Evolutionary conservation across 1,284 basidiomycete genomes (phyloP).

Genomic region (Mycena citricolor): DNA sequence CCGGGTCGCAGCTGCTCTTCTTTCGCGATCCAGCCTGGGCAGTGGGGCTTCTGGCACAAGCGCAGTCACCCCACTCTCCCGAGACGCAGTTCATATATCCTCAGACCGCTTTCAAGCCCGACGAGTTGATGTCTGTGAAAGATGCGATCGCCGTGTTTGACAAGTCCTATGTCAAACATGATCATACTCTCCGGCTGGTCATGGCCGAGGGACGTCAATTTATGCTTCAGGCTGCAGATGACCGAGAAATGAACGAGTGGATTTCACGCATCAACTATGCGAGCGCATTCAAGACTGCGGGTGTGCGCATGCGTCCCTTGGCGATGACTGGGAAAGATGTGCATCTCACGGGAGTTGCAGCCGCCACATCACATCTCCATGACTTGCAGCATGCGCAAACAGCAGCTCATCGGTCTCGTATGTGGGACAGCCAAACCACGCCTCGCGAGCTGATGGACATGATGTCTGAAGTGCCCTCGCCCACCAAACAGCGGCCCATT

Average conservation of each 20-base stretch:
- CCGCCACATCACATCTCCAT: conserved; percentile 77
- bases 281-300: conserved; percentile 84
- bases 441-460: conserved; percentile 40
- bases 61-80: conserved; percentile 37
- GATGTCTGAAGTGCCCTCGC: conserved; percentile 33
- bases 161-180: conserved; percentile 71
- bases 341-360: conserved; percentile 77
- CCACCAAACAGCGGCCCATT: conserved; percentile 25
- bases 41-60: conserved; percentile 54
- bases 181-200: conserved; percentile 78
- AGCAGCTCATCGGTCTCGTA: conserved; percentile 37
- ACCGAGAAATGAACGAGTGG: conserved; percentile 88
- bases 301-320: conserved; percentile 79
- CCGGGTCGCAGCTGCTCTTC: conserved; percentile 88
- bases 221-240: conserved; percentile 75
- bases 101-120: conserved; percentile 73
- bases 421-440: conserved; percentile 45
- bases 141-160: conserved; percentile 82
- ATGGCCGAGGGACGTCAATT: conserved; percentile 78
- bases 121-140: conserved; percentile 83
- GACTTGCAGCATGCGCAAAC: conserved; percentile 49
- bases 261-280: conserved; percentile 94
- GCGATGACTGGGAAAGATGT: conserved; percentile 71
- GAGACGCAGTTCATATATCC: conserved; percentile 46
- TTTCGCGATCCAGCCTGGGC: conserved; percentile 85